A percentile compares a stretch with the other conserved stretches of the same genome.
phyloP scores from a whole-genome alignment of 257 asterid genomes.

The Gentiana dahurica region DNA sequence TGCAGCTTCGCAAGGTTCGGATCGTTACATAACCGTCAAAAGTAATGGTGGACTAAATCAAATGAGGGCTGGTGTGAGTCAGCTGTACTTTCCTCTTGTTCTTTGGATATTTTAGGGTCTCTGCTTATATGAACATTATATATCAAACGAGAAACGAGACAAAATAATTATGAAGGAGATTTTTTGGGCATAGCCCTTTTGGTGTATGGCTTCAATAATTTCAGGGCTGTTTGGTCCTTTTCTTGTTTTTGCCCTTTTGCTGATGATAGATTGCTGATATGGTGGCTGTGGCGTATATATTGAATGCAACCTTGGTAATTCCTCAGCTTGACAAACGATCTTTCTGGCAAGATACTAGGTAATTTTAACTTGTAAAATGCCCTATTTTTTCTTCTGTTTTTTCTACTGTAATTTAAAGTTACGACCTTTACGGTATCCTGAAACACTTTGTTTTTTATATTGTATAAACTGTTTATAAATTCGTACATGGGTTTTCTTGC shows the following conservation, averaged over 20 bases:
- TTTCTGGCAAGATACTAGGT: conserved; percentile 98
- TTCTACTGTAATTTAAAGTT: background rate
- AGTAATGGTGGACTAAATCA: conserved; percentile 95
- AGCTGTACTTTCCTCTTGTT: conserved; percentile 2
- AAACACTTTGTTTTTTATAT: too few relatives aligned
- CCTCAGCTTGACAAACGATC: conserved; percentile 90
- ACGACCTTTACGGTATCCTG: background rate
- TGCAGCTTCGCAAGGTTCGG: conserved; percentile 41
- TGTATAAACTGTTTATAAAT: too few relatives aligned
- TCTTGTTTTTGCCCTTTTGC: too few relatives aligned
- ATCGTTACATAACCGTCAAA: conserved; percentile 77
- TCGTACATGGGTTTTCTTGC: conserved; percentile 26
- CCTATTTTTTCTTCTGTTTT: background rate
- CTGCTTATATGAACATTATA: background rate
- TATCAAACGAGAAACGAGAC: too few relatives aligned
- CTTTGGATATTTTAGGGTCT: conserved; percentile 2
- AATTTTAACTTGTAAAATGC: background rate
- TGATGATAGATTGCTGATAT: conserved; percentile 79
- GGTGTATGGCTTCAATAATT: too few relatives aligned
- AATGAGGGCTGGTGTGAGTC: conserved; percentile 88
- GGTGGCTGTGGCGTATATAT: conserved; percentile 91
- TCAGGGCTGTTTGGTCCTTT: too few relatives aligned
- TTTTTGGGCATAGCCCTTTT: too few relatives aligned
- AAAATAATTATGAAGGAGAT: too few relatives aligned
- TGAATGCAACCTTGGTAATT: conserved; percentile 92